Base-by-base conservation (phyloP, 2,329 filamentous ascomycete genomes). In the Nigrospora sphaerica region DNA sequence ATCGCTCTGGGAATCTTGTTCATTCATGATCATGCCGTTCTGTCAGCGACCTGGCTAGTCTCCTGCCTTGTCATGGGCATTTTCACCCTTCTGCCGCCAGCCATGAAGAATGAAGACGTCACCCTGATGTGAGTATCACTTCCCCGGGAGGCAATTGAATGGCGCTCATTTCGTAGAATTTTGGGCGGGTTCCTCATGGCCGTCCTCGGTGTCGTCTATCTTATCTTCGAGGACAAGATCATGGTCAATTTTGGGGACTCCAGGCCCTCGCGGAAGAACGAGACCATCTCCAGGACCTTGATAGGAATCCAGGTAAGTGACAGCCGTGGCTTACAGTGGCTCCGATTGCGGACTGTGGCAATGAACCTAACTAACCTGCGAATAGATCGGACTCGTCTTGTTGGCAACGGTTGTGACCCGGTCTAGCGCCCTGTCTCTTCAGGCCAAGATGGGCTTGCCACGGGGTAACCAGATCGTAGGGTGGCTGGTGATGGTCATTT, bases 381-480 rank as follows among this genome's bases (percentile, higher is more conserved):
- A 9, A 28, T 58, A 85, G 75, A 68, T 90, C 47, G 92, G 92
- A 1, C 75, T 97, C 44, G 78, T 95, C 37, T 62, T 87, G 9
- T 74, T 97, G 44, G 80, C 92, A 10, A 88, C 95, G 72, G 62
- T 92, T 45, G 87, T 97, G 17, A 98, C 93, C 9, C 79, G 84
- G 39, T 95, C 88, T 2, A 96, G 88, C 61, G 81, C 85, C n/a
- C 67, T 85, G 46, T 95, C 90, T 18, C 66, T 98, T 11, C 88
- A 95, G 64, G 85, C 89, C 28, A 95, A 88, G 62, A 71, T 82
- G 53, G 93, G 93, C 9, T 72, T 98, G 38, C 92, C 92, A 11
- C 73, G 84, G 11, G 93, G 93, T 12, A 95, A 95, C 55, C 88
- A 96, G 64, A 71, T 90, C 3, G 78, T 95, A 17, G 92, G 89